Evolutionary conservation across 805 yeast species (phyloP), one percentile per base, ranked within the genome.

Genomic region (Starmerella geochares): DNA sequence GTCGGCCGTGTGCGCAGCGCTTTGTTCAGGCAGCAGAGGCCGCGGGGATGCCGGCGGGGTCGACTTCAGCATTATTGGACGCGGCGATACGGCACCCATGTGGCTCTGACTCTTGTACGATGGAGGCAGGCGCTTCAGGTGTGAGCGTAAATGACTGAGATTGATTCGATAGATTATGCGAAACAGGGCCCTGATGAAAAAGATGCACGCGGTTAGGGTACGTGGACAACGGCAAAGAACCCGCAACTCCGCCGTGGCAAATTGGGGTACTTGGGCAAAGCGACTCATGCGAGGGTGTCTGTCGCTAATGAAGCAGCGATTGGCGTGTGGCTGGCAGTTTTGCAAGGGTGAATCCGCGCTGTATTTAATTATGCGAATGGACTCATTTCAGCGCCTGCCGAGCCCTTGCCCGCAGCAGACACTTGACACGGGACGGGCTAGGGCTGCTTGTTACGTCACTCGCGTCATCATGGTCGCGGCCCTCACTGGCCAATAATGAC

Each of bases 161-260:
- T 29, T 40, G 39, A 23, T 24, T 37, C 29, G 42, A 25, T 46
- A 29, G 48, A 38, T 39, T 39, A 38, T 23, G 42, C 31, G 42
- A 38, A 6, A 4, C 16, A 29, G 39, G 3, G 39, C n/a, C 25
- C 21, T 21, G 61, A 58, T 57, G 55, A 39, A 58, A 55, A 54
- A 55, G 61, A 58, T 58, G 52, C 39, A 37, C 37, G 23, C 32
- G 45, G 48, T 49, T 38, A 44, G 44, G 44, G 44, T 16, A 8
- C 13, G 14, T 7, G n/a, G n/a, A n/a, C n/a, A n/a, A n/a, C n/a
- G n/a, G n/a, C n/a, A n/a, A n/a, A n/a, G n/a, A n/a, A n/a, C n/a
- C n/a, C n/a, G n/a, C n/a, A n/a, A n/a, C n/a, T n/a, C n/a, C n/a
- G n/a, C n/a, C n/a, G n/a, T n/a, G n/a, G n/a, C n/a, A n/a, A n/a